Percentiles rank a stretch among this genome's conserved stretches.
Conservation (phyloP, 2,329 filamentous ascomycete genomes). For the Alternaria sp. region DNA sequence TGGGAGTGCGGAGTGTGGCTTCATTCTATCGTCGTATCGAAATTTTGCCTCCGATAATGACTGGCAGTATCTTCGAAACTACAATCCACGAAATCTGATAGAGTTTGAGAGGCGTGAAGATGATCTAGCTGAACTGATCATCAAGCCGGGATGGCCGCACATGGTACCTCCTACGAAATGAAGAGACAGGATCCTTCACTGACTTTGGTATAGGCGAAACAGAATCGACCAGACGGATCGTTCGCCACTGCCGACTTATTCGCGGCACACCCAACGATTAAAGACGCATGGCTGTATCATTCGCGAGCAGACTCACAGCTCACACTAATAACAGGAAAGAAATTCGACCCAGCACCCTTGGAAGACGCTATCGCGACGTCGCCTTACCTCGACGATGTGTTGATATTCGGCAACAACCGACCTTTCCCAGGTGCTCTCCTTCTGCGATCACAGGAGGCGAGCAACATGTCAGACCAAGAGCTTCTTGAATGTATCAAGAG, state of each 20-base stretch:
- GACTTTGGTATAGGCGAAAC: constrained; percentile 55
- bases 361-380: constrained; percentile 64
- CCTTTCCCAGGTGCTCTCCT: constrained; percentile 67
- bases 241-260: constrained; percentile 73
- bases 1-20: constrained; percentile 73
- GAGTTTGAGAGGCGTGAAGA: constrained; percentile 55
- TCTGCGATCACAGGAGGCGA: constrained; percentile 54
- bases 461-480: constrained; percentile 44
- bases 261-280: constrained; percentile 60
- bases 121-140: constrained; percentile 63
- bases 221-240: constrained; percentile 66
- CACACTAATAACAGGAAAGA: constrained; percentile 71
- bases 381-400: constrained; percentile 60
- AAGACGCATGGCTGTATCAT: constrained; percentile 69
- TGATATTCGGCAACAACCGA: constrained; percentile 69
- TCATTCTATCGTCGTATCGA: constrained; percentile 69
- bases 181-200: background rate
- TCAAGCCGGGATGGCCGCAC: constrained; percentile 66
- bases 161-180: constrained; percentile 38
- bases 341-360: constrained; percentile 71
- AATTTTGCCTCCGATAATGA: constrained; percentile 63
- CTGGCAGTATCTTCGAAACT: constrained; percentile 68
- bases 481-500: constrained; percentile 57
- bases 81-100: constrained; percentile 55
- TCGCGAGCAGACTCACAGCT: constrained; percentile 70